Evolutionary conservation across 805 yeast species (phyloP), one percentile per base, ranked within the genome.

Genomic region (Middelhovenomyces tepae): DNA sequence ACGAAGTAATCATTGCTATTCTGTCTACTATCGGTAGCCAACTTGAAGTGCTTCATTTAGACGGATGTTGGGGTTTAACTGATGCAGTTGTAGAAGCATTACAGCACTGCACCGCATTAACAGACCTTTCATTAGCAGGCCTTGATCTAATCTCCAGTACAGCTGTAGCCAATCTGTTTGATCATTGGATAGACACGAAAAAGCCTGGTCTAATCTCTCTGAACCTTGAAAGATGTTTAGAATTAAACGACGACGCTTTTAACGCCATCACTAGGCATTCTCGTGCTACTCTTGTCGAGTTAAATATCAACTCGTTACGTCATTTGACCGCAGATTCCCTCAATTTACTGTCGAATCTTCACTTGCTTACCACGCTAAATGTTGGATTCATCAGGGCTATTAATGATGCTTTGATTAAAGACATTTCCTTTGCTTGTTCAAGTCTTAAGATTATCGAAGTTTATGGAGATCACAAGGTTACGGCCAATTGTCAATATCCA

Each of bases 321-420:
- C 59, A 59, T 7, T 44, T 89, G 1, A 16, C 29, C 10, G 11
- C 13, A 9, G 29, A 14, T 26, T 26, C 17, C 13, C 19, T 16
- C 10, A 26, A n/a, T 10, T 8, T 5, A 62, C 81, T 0, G 59
- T 64, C 10, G 59, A 62, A 4, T 31, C 54, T 9, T 20, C 6
- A 8, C 8, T 33, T 56, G 19, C 57, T 89, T 27, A 73, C 84
- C 1, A 67, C 73, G 21, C 46, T 83, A 11, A 91, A 89, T 53
- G 50, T 76, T 9, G 93, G 96, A 0, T 89, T 89, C 56, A 82
- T 85, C 2, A 63, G 93, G 24, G 63, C 74, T 14, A 69, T 84
- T 8, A 85, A 85, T 50, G 84, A 89, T 54, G 68, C 65, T 13
- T 68, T 74, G 0, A 53, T 87, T n/a, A 71, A 69, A 16, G 48